phyloP scores from a whole-genome alignment of 1,139 yeast genomes.

The Geotrichum restrictum region DNA sequence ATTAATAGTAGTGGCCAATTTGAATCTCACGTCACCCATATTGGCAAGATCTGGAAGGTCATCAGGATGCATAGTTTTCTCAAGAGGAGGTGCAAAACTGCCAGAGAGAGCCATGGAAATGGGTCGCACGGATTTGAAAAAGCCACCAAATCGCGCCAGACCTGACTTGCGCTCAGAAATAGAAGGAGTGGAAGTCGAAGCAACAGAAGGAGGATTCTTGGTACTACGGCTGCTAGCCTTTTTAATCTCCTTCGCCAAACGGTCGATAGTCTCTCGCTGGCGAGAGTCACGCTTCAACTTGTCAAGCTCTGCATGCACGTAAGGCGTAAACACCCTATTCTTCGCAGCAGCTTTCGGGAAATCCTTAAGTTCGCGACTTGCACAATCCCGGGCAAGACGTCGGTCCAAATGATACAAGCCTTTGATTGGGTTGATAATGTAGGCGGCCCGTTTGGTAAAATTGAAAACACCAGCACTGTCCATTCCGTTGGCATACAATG shows the following conservation, averaged over 20 bases:
- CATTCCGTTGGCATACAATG: conserved; percentile 19
- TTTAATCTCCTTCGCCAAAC: conserved; percentile 41
- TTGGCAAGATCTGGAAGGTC: conserved; percentile 58
- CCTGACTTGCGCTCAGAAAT: conserved; percentile 21
- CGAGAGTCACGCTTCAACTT: conserved; percentile 50
- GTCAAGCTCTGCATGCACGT: conserved; percentile 48
- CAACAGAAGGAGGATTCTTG: not conserved
- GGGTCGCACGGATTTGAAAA: conserved; percentile 41
- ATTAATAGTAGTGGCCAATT: conserved; percentile 56
- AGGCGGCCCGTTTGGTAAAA: conserved; percentile 28
- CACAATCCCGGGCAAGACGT: conserved; percentile 41
- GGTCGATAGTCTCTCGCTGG: conserved; percentile 44
- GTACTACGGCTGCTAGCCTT: conserved; percentile 25
- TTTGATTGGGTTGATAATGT: conserved; percentile 33
- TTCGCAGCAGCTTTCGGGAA: conserved; percentile 37
- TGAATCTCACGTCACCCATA: conserved; percentile 47
- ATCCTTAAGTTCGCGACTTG: conserved; percentile 45
- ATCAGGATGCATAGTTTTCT: conserved; percentile 48
- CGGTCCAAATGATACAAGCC: conserved; percentile 33
- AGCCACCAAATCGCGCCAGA: conserved; percentile 35
- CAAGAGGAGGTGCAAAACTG: conserved; percentile 37
- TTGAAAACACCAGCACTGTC: conserved; percentile 25
- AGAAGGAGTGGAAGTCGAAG: not conserved
- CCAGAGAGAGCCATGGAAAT: conserved; percentile 41
- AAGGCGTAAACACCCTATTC: conserved; percentile 44